Conservation (phyloP, 2,329 filamentous ascomycete genomes). For the Plectosphaerella sp. region DNA sequence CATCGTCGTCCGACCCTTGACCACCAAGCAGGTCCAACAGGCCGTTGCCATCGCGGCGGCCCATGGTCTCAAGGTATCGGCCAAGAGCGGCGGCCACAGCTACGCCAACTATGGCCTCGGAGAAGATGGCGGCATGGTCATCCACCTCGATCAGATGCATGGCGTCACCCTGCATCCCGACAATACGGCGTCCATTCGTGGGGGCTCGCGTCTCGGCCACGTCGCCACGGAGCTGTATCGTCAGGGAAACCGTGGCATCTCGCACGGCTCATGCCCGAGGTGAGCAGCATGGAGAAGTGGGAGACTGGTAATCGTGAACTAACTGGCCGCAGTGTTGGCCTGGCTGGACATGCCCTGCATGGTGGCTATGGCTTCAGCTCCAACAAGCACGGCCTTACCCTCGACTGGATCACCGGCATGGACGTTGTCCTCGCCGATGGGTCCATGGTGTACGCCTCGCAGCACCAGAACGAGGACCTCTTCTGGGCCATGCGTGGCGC, state of each 20-base stretch:
- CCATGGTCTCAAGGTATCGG: constrained; percentile 39
- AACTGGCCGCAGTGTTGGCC: constrained; percentile 24
- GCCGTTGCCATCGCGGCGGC: constrained; percentile 39
- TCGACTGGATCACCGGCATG: constrained; percentile 29
- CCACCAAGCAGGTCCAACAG: constrained; percentile 36
- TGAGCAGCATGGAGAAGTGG: constrained; percentile 17
- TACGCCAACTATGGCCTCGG: constrained; percentile 45
- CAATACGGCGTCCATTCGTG: constrained; percentile 36
- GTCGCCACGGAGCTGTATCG: constrained; percentile 33
- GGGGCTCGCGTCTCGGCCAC: constrained; percentile 45
- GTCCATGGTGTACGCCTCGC: constrained; percentile 22
- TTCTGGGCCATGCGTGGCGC: constrained; percentile 39
- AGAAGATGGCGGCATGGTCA: constrained; percentile 40
- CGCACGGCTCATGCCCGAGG: constrained; percentile 50
- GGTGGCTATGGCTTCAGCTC: constrained; percentile 32
- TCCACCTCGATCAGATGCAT: constrained; percentile 41
- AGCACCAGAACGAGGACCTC: constrained; percentile 29
- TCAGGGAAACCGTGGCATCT: constrained; percentile 34
- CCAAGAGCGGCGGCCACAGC: constrained; percentile 46
- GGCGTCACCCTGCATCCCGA: constrained; percentile 34
- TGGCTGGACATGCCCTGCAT: constrained; percentile 33
- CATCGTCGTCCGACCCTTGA: constrained; percentile 38
- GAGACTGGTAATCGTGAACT: background rate
- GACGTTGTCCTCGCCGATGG: constrained; percentile 31
- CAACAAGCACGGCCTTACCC: constrained; percentile 18